A percentile compares a stretch with the other conserved stretches of the same genome.
phyloP scores from a whole-genome alignment of 2,329 filamentous ascomycete genomes.

The Monilinia polystroma region DNA sequence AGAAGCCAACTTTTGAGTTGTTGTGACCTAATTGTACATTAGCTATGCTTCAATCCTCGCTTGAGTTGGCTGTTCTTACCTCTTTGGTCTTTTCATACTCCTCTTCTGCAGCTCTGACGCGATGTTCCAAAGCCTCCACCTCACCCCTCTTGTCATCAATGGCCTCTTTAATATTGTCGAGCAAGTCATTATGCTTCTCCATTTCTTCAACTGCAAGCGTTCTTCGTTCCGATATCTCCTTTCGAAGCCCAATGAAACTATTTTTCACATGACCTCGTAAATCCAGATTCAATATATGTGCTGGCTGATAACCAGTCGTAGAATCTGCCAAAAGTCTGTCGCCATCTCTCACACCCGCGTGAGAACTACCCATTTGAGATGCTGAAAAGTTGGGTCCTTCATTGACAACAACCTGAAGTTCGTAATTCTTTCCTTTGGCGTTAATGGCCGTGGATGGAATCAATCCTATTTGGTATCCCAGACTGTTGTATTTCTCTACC shows the following conservation, averaged over 20 bases:
- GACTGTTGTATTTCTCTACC: slow-evolving; percentile 88
- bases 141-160: slow-evolving; percentile 94
- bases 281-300: slow-evolving; percentile 85
- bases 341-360: slow-evolving; percentile 46
- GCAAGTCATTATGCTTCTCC: slow-evolving; percentile 89
- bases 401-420: slow-evolving; percentile 79
- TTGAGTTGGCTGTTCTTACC: slow-evolving; percentile 41
- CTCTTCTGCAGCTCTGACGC: slow-evolving; percentile 82
- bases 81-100: slow-evolving; percentile 95
- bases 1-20: slow-evolving; percentile 80
- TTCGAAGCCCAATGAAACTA: slow-evolving; percentile 73
- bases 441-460: slow-evolving; percentile 84
- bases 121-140: slow-evolving; percentile 86
- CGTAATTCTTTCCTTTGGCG: slow-evolving; percentile 80
- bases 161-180: slow-evolving; percentile 93
- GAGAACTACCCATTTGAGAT: slow-evolving; percentile 49
- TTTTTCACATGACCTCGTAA: slow-evolving; percentile 79
- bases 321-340: slow-evolving; percentile 81
- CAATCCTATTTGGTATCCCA: slow-evolving; percentile 89
- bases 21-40: slow-evolving; percentile 52
- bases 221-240: slow-evolving; percentile 88
- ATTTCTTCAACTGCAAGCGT: slow-evolving; percentile 81
- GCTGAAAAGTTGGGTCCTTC: slow-evolving; percentile 74
- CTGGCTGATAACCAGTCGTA: slow-evolving; percentile 83
- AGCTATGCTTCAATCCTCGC: slow-evolving; percentile 13